A percentile compares a stretch with the other conserved stretches of the same genome.
Evolutionary conservation across 805 yeast genomes (phyloP).

Genomic region (Spathaspora passalidarum): DNA sequence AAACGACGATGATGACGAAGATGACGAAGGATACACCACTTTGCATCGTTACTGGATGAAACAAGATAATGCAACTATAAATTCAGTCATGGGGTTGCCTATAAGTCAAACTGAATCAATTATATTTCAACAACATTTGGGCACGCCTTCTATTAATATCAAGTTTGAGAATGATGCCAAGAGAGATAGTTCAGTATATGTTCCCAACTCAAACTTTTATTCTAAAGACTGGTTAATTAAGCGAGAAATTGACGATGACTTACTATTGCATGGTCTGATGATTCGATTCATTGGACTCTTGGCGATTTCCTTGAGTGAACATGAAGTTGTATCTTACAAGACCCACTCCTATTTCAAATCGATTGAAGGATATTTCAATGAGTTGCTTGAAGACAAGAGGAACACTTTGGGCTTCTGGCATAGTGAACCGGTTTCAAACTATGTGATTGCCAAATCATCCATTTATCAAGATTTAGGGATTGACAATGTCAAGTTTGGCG

Average conservation of each 20-base stretch:
- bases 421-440: constrained; percentile 12
- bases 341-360: constrained; percentile 18
- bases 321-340: constrained; percentile 33
- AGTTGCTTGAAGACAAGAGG: constrained; percentile 13
- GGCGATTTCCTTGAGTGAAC: constrained; percentile 34
- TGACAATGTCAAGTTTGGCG: constrained; percentile 9
- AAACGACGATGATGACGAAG: constrained; percentile 14
- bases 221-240: constrained; percentile 29
- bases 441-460: constrained; percentile 17
- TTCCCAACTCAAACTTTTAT: constrained; percentile 35
- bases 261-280: constrained; percentile 32
- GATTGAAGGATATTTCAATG: constrained; percentile 15
- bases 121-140: constrained; percentile 28
- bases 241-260: constrained; percentile 22
- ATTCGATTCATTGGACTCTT: constrained; percentile 36
- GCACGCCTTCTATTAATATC: constrained; percentile 30
- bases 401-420: constrained; percentile 19
- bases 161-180: constrained; percentile 29
- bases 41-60: constrained; percentile 32
- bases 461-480: constrained; percentile 19
- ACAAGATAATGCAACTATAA: constrained; percentile 31
- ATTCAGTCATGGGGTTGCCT: constrained; percentile 27
- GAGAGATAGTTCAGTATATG: constrained; percentile 24
- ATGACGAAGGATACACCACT: constrained; percentile 20
- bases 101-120: constrained; percentile 23